A percentile compares a stretch with the other conserved stretches of the same genome.
Conservation (phyloP, 192 early-diverging fungal genomes). For the Coemansia sp. region DNA sequence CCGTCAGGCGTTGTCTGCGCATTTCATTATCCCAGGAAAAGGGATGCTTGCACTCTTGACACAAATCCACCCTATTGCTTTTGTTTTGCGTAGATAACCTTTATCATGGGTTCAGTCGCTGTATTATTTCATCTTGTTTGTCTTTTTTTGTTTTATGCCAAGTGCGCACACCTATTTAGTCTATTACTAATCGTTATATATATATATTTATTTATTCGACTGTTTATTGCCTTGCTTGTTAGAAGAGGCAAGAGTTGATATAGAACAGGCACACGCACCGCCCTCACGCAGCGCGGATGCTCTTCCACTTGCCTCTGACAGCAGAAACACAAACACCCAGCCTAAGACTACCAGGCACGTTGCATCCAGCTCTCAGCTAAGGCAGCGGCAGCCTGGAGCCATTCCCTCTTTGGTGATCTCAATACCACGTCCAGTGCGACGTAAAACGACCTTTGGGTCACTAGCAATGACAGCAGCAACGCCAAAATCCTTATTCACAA, state of each 20-base stretch:
- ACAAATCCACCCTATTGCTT: constrained; percentile 4
- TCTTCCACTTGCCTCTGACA: background rate
- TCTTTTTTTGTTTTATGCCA: background rate
- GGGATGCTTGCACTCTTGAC: background rate
- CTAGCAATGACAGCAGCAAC: constrained; percentile 21
- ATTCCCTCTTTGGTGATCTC: background rate
- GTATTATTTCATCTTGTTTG: constrained; percentile 6
- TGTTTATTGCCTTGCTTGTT: background rate
- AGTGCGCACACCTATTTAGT: background rate
- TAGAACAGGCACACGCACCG: background rate
- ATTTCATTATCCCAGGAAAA: background rate
- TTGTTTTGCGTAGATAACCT: background rate
- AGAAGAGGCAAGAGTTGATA: background rate
- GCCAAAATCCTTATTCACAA: constrained; percentile 18
- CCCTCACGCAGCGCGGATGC: constrained; percentile 3
- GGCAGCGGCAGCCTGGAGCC: background rate
- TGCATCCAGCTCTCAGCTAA: background rate
- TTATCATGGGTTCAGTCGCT: background rate
- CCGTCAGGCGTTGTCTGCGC: background rate
- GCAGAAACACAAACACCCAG: background rate
- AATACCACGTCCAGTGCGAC: background rate
- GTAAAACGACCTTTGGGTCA: background rate
- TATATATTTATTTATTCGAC: too few species aligned
- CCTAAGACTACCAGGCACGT: background rate
- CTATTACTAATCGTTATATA: background rate